Evolutionary conservation across 345 rosid species (phyloP).

Genomic region (Salix koriyanagi): DNA sequence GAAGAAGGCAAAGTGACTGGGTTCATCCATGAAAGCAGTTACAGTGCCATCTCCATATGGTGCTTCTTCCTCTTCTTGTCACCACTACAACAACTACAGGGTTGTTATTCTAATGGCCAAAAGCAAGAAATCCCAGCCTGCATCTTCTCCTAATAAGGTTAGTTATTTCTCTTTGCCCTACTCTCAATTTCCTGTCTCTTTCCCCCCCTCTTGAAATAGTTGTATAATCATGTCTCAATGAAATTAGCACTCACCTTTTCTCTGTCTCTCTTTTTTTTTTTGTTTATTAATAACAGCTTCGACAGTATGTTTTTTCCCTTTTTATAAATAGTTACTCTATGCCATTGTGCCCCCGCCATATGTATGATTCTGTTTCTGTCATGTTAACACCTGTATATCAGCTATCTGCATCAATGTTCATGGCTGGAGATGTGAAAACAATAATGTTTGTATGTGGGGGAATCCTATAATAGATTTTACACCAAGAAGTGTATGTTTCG

Average conservation of each 20-base stretch:
- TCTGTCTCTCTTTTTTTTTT: too few species aligned
- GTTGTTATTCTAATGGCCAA: constrained; percentile 40
- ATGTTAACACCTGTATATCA: too few species aligned
- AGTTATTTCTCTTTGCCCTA: constrained; percentile 1
- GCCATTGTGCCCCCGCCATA: not conserved
- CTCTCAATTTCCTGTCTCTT: constrained; percentile 1
- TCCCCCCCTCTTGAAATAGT: not conserved
- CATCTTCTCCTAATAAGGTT: constrained; percentile 36
- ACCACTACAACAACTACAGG: constrained; percentile 11
- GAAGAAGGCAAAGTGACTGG: too few species aligned
- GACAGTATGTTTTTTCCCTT: not conserved
- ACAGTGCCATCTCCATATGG: not conserved
- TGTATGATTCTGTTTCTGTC: too few species aligned
- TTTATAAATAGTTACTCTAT: not conserved
- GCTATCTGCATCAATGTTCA: too few species aligned
- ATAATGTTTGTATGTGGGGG: too few species aligned
- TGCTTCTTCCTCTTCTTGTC: constrained; percentile 20
- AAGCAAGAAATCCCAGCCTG: constrained; percentile 39
- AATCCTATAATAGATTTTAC: too few species aligned
- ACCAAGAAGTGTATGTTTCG: too few species aligned
- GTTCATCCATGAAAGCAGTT: not conserved
- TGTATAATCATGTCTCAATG: too few species aligned
- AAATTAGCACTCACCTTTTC: too few species aligned
- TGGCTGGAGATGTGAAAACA: too few species aligned
- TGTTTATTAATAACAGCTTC: too few species aligned